Conservation (phyloP, 257 asterid species). For the Orobanche coerulescens region DNA sequence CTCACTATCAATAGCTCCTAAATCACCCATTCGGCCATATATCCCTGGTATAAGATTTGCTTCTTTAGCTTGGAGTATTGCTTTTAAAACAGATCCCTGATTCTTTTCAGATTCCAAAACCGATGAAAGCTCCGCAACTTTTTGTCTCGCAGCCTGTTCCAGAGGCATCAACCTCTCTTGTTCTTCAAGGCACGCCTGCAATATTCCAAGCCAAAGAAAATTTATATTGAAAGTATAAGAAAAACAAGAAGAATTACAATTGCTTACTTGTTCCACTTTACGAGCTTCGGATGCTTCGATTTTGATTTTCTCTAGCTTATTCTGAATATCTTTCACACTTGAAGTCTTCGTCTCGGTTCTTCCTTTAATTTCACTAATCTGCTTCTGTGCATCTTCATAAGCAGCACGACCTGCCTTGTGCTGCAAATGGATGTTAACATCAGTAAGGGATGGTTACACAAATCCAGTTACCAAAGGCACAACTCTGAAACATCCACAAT, state of each 20-base stretch:
- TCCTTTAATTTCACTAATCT: slow-evolving; percentile 47
- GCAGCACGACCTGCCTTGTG: slow-evolving; percentile 77
- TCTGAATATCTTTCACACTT: slow-evolving; percentile 35
- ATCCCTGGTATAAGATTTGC: slow-evolving; percentile 74
- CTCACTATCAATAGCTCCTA: slow-evolving; percentile 96
- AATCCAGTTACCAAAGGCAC: background rate
- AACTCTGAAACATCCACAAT: background rate
- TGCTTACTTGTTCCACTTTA: slow-evolving; percentile 56
- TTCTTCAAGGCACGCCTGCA: slow-evolving; percentile 57
- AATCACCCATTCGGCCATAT: slow-evolving; percentile 90
- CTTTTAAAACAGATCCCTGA: slow-evolving; percentile 83
- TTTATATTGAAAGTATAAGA: background rate
- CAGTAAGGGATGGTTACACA: background rate
- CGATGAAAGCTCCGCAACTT: slow-evolving; percentile 73
- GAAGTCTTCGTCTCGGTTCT: slow-evolving; percentile 50
- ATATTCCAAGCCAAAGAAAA: background rate
- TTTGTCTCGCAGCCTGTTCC: slow-evolving; percentile 85
- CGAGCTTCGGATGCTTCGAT: slow-evolving; percentile 56
- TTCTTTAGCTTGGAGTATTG: slow-evolving; percentile 76
- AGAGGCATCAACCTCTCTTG: slow-evolving; percentile 62
- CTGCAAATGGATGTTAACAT: slow-evolving; percentile 32
- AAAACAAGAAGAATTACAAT: background rate
- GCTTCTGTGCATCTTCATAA: slow-evolving; percentile 77
- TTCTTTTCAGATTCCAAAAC: slow-evolving; percentile 78
- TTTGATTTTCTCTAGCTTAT: slow-evolving; percentile 48